Base-by-base conservation (phyloP, 345 rosid genomes). In the Raphanus sativus region DNA sequence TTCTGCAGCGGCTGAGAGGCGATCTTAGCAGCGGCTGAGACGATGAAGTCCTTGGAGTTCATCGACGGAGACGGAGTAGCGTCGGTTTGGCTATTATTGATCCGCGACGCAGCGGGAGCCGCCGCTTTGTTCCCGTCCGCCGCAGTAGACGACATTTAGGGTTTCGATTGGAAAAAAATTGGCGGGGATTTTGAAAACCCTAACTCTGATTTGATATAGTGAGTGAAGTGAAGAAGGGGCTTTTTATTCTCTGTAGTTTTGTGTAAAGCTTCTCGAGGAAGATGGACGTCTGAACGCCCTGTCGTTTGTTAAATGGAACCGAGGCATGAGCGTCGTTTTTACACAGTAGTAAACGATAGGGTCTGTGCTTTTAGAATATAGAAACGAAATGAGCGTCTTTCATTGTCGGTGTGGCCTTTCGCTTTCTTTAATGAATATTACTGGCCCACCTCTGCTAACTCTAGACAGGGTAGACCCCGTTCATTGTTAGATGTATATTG, bases 1-100 rank as follows among this genome's bases (percentile, higher is more conserved):
- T 86, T 85, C 52, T 81, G 84, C 50, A 95, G 86, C 55, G 94
- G 89, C 83, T 91, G 91, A 26, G 96, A 78, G 34, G 97, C 74
- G 82, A 88, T 71, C 17, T 83, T 89, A 70, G 86, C 71, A 65
- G 98, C 97, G 36, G 73, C 88, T 13, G 90, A 84, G 80, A 81
- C 60, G 30, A 91, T 80, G 83, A 83, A 87, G 10, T 86, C 86
- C 71, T 74, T 77, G 6, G 89, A 81, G 59, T 77, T 80, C 73
- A 70, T 58, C 64, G 87, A 81, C 75, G 84, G 75, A 36, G 84
- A 81, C 13, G 83, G 80, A 66, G 79, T 67, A 1, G 78, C 30
- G 52, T 72, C 84, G 17, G 73, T 70, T 48, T 70, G 83, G 82
- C 11, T 54, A 17, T 50, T 83, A 48, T 11, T 75, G 54, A 67